phyloP scores from a whole-genome alignment of 805 yeast genomes.

The Lachancea thermotolerans region DNA sequence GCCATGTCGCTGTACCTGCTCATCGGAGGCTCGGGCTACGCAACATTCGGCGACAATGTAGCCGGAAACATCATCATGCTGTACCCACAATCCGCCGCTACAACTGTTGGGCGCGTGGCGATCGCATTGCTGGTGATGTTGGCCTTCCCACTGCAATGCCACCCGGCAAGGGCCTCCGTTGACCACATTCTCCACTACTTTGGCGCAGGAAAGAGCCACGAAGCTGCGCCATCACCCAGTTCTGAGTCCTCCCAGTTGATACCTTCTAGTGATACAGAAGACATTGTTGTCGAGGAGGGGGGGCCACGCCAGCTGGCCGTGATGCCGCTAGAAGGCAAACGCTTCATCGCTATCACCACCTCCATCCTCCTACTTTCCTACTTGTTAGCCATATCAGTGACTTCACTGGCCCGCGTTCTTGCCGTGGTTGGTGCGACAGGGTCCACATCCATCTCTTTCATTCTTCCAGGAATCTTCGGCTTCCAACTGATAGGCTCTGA shows the following conservation, averaged over 20 bases:
- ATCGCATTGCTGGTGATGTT: slow-evolving; percentile 74
- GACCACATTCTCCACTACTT: slow-evolving; percentile 61
- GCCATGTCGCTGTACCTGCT: slow-evolving; percentile 58
- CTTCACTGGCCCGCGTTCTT: slow-evolving; percentile 60
- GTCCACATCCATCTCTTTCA: slow-evolving; percentile 70
- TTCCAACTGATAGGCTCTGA: slow-evolving; percentile 32
- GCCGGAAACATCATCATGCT: slow-evolving; percentile 72
- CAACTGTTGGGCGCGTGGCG: slow-evolving; percentile 73
- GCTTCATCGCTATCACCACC: slow-evolving; percentile 45
- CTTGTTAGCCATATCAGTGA: slow-evolving; percentile 48
- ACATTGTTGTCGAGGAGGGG: slow-evolving; percentile 31
- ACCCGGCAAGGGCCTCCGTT: slow-evolving; percentile 80
- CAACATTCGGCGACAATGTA: slow-evolving; percentile 78
- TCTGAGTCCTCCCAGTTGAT: slow-evolving; percentile 7
- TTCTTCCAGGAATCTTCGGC: slow-evolving; percentile 73
- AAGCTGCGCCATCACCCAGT: background rate
- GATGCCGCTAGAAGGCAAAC: slow-evolving; percentile 26
- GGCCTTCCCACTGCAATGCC: slow-evolving; percentile 86
- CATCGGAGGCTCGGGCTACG: slow-evolving; percentile 78
- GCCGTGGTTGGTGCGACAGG: slow-evolving; percentile 81
- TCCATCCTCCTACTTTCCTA: slow-evolving; percentile 44
- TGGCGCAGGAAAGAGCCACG: too few species aligned
- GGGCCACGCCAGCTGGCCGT: slow-evolving; percentile 12
- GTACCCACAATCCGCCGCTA: slow-evolving; percentile 58
- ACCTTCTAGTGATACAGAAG: slow-evolving; percentile 10